Percentiles rank a stretch among this genome's conserved stretches.
These are phyloP conservation scores for Cadophora malorum DNA, from an alignment of 2,329 filamentous ascomycete species.

Conservation along the genomic window DNA sequence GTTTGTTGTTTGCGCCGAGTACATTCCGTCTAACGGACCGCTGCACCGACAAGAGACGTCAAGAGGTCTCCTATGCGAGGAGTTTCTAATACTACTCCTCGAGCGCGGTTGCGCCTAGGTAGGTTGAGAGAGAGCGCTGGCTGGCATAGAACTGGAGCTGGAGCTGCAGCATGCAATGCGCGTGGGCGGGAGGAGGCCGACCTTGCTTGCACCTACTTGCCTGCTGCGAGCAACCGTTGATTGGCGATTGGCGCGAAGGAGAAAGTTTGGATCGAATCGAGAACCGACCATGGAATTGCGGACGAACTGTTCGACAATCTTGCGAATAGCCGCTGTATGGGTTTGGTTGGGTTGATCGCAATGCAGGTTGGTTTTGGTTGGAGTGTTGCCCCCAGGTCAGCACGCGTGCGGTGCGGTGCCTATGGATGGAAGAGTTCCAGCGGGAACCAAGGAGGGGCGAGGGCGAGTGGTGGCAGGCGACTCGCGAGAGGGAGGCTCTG, in stretches of 20 bases:
- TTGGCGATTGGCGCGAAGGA: constrained; percentile 20
- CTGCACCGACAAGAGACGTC: constrained; percentile 52
- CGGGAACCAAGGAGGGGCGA: neutral
- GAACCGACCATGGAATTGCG: constrained; percentile 11
- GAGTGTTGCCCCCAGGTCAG: neutral
- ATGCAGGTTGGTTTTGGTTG: constrained; percentile 15
- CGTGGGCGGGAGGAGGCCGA: constrained; percentile 19
- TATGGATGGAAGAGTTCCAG: neutral
- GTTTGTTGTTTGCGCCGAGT: constrained; percentile 71
- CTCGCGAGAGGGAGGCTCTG: neutral
- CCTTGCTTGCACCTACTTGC: constrained; percentile 17
- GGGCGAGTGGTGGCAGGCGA: too few species aligned
- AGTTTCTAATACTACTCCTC: constrained; percentile 30
- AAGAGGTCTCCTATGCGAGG: constrained; percentile 26
- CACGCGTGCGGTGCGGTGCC: neutral
- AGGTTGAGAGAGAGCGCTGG: constrained; percentile 28
- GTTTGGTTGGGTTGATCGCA: neutral
- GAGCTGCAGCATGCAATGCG: constrained; percentile 31
- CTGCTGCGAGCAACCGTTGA: constrained; percentile 16
- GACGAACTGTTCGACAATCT: constrained; percentile 24
- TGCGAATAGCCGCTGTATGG: constrained; percentile 25
- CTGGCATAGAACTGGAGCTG: constrained; percentile 26
- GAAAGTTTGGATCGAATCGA: neutral
- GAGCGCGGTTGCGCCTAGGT: constrained; percentile 40
- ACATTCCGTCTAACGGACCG: constrained; percentile 49